A percentile compares a stretch with the other conserved stretches of the same genome.
These are phyloP conservation scores for Eucalyptus tenuipes DNA, from an alignment of 345 rosid species.

Conservation along the genomic window DNA sequence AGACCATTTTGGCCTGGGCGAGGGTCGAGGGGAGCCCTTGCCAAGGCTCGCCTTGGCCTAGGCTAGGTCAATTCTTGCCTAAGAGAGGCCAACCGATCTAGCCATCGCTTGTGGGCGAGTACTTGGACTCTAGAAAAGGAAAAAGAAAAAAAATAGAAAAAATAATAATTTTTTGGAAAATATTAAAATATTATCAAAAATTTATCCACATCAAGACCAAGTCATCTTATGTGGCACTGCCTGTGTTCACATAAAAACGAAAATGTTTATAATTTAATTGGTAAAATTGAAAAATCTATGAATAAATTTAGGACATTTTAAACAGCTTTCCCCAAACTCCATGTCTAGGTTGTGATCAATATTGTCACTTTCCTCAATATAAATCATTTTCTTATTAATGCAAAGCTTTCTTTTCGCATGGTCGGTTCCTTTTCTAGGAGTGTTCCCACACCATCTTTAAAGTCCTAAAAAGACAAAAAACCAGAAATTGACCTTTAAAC, in stretches of 20 bases:
- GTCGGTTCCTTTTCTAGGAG: neutral
- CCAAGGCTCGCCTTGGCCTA: too few species aligned
- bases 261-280: too few species aligned
- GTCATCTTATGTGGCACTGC: rapidly evolving
- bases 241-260: too few species aligned
- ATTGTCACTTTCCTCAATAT: neutral
- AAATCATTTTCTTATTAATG: neutral
- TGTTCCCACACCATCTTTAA: neutral
- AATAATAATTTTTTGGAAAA: rapidly evolving
- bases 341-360: neutral
- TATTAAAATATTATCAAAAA: too few species aligned
- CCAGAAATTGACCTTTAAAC: neutral
- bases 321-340: neutral
- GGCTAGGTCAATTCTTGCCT: too few species aligned
- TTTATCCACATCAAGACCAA: rapidly evolving
- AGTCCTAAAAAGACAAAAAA: neutral
- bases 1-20: too few species aligned
- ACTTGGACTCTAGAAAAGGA: rapidly evolving
- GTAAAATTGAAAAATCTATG: too few species aligned
- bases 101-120: too few species aligned
- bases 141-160: rapidly evolving
- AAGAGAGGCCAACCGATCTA: too few species aligned
- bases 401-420: neutral
- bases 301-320: neutral
- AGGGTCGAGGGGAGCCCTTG: too few species aligned